Base-by-base conservation (phyloP, 805 yeast genomes). In the Saturnispora gosingensis region DNA sequence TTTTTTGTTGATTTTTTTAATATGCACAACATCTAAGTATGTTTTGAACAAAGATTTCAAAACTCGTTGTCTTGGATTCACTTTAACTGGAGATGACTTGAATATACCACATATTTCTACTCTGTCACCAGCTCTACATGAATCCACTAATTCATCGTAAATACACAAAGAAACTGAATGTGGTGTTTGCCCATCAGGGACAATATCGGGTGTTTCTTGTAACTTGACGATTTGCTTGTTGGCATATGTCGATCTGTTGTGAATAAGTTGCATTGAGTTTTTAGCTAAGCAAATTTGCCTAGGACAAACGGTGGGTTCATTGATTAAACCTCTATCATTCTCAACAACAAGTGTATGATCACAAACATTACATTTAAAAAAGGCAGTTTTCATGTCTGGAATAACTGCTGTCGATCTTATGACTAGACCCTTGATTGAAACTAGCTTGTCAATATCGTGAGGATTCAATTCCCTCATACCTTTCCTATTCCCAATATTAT, bases 181-280 rank as follows among this genome's bases (percentile, higher is more conserved):
- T 1, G 99, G 99, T 2, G 99, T 93, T 69, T 93, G 99, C 16
- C 99, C 99, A 69, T 87, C 98, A 4, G 99, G 99, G 15, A 91
- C 96, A 55, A 81, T 75, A 67, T 93, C 99, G 2, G 70, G 70
- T 8, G 70, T 66, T 68, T 93, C 99, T 69, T 93, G 99, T 42
- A 93, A 72, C 61, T 88, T 87, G 58, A 93, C 81, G 28, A 93
- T 91, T 69, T 93, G 99, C 64, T 91, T 93, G 68, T 93, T 97
- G 25, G 95, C 93, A 68, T 91, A 93, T 0, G 88, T 78, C 36
- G 96, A 86, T 59, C 99, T 78, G 67, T 93, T 93, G 69, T 93
- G 99, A 18, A 93, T 77, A 46, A 93, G 71, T 53, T 84, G 80
- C 97, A 93, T 88, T 4, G 97, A 85, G 66, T 87, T 88, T 10